Conservation (phyloP, 192 early-diverging fungal species). For the Gigaspora rosea region DNA sequence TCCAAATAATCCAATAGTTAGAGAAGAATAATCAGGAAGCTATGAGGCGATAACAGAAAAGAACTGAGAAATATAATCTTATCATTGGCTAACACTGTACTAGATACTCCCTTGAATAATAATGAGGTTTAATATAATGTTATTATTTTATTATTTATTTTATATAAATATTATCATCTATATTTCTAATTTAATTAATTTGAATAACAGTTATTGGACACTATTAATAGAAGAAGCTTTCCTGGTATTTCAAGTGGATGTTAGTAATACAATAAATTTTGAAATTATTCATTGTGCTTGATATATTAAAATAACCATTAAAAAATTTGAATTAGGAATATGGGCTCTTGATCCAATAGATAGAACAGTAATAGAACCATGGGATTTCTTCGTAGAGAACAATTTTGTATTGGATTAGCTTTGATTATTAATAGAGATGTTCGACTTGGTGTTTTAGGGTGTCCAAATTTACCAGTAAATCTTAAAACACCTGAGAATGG, state of each 20-base stretch:
- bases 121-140: constrained; percentile 71
- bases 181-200: no score
- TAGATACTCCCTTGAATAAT: constrained; percentile 57
- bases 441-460: constrained; percentile 86
- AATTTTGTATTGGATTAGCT: constrained; percentile 95
- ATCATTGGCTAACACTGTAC: constrained; percentile 74
- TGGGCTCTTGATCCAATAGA: constrained; percentile 89
- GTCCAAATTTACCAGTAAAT: constrained; percentile 76
- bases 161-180: background rate
- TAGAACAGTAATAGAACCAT: no score
- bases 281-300: background rate
- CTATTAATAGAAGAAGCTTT: constrained; percentile 57
- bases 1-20: constrained; percentile 88
- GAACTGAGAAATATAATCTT: constrained; percentile 75
- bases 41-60: constrained; percentile 64
- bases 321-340: constrained; percentile 44
- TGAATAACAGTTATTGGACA: background rate
- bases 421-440: constrained; percentile 88
- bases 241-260: constrained; percentile 23
- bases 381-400: constrained; percentile 96
- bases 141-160: background rate
- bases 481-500: constrained; percentile 59
- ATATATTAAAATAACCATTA: background rate
- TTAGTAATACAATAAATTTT: background rate
- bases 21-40: constrained; percentile 93